Percentiles rank a stretch among this genome's conserved stretches.
phyloP scores from a whole-genome alignment of 2,329 filamentous ascomycete genomes.

The Penicillium sp. region DNA sequence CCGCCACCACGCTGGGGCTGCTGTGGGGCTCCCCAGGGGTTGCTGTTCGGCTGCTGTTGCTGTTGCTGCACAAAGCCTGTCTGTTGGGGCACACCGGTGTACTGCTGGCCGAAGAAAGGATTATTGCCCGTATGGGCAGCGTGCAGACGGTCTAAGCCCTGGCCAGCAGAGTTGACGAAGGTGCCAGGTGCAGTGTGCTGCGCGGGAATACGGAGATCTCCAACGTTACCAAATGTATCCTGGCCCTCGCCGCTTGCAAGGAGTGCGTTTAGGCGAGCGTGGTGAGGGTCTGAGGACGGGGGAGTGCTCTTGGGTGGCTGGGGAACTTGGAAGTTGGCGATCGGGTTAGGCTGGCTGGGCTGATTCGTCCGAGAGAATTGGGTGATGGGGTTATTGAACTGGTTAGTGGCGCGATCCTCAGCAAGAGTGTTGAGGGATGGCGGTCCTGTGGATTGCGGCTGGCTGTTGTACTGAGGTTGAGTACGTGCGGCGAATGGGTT shows the following conservation, averaged over 20 bases:
- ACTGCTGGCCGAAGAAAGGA: constrained; percentile 83
- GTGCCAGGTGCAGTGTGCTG: constrained; percentile 96
- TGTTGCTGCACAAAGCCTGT: constrained; percentile 44
- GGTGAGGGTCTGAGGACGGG: constrained; percentile 54
- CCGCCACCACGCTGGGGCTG: constrained; percentile 49
- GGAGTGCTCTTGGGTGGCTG: constrained; percentile 36
- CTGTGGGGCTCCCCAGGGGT: constrained; percentile 58
- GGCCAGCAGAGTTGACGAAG: constrained; percentile 92
- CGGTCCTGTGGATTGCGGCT: constrained; percentile 56
- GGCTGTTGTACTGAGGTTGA: constrained; percentile 54
- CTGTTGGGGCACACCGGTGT: constrained; percentile 65
- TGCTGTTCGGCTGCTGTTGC: constrained; percentile 46
- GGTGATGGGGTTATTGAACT: constrained; percentile 51
- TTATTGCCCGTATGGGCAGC: constrained; percentile 73
- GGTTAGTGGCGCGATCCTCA: constrained; percentile 77
- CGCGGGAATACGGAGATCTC: constrained; percentile 88
- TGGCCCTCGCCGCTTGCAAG: constrained; percentile 86
- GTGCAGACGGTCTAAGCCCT: constrained; percentile 73
- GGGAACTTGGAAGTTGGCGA: constrained; percentile 33
- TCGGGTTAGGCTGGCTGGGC: constrained; percentile 35
- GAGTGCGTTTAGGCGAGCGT: constrained; percentile 79
- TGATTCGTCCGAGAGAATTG: constrained; percentile 40
- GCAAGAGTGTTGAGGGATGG: constrained; percentile 74
- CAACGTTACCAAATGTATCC: constrained; percentile 97
- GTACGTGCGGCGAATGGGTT: constrained; percentile 83